These are phyloP conservation scores for Bromus sterilis DNA, from an alignment of 176 grass and related monocot species.

Conservation along the genomic window DNA sequence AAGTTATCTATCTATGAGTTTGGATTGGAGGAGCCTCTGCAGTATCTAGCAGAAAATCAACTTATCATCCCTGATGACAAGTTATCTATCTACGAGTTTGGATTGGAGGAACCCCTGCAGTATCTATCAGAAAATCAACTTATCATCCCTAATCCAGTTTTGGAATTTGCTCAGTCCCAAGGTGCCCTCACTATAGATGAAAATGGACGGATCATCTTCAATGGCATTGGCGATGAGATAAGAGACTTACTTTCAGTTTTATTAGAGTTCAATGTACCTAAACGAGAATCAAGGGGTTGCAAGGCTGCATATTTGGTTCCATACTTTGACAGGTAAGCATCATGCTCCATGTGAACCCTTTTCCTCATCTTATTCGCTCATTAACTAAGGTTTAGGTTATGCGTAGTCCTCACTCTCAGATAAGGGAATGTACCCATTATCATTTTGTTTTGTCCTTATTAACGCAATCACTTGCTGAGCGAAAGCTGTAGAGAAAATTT, in stretches of 20 bases:
- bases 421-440: not conserved
- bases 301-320: slow-evolving; percentile 71
- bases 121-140: slow-evolving; percentile 37
- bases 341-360: not conserved
- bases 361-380: not conserved
- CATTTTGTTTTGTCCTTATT: not conserved
- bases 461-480: not conserved
- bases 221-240: slow-evolving; percentile 47
- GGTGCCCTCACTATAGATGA: slow-evolving; percentile 33
- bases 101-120: slow-evolving; percentile 32
- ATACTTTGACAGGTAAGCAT: slow-evolving; percentile 73
- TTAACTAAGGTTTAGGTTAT: not conserved
- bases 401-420: not conserved
- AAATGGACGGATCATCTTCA: slow-evolving; percentile 48
- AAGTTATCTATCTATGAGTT: slow-evolving; percentile 45
- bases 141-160: slow-evolving; percentile 40
- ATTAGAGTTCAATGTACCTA: slow-evolving; percentile 43
- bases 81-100: slow-evolving; percentile 41
- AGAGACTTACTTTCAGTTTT: slow-evolving; percentile 45
- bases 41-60: slow-evolving; percentile 27
- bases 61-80: slow-evolving; percentile 43
- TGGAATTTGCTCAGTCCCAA: slow-evolving; percentile 37
- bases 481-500: not conserved
- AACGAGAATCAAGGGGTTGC: slow-evolving; percentile 31
- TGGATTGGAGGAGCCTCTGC: slow-evolving; percentile 31